A percentile compares a stretch with the other conserved stretches of the same genome.
phyloP scores from a whole-genome alignment of 768 basidiomycete species.

The Asterophora parasitica region DNA sequence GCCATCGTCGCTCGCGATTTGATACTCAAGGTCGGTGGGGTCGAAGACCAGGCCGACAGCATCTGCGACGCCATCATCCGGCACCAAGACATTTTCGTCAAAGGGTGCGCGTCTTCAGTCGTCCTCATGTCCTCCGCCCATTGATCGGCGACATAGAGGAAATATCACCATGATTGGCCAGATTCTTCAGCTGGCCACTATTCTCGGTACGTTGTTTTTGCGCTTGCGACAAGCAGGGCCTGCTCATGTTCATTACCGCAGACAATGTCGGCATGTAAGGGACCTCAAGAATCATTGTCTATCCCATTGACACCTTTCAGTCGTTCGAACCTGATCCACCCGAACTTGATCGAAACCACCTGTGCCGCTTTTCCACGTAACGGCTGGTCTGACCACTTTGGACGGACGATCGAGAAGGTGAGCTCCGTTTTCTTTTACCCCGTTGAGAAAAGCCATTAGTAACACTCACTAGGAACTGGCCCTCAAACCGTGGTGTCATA shows the following conservation, averaged over 20 bases:
- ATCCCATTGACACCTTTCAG: conserved; percentile 20
- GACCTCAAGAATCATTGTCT: not conserved
- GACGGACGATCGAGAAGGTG: conserved; percentile 32
- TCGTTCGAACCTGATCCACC: conserved; percentile 39
- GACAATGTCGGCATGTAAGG: conserved; percentile 43
- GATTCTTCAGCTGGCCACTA: conserved; percentile 44
- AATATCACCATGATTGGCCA: conserved; percentile 49
- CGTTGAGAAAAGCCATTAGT: too few species aligned
- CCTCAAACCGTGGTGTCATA: conserved; percentile 48
- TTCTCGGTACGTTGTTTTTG: conserved; percentile 31
- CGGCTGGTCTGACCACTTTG: conserved; percentile 43
- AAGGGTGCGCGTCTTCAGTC: conserved; percentile 26
- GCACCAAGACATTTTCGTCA: conserved; percentile 44
- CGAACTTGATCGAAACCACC: conserved; percentile 36
- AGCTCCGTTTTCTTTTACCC: too few species aligned
- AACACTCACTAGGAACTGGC: conserved; percentile 25
- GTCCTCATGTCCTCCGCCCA: not conserved
- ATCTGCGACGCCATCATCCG: conserved; percentile 48
- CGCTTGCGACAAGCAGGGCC: not conserved
- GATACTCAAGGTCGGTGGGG: conserved; percentile 36
- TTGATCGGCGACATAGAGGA: conserved; percentile 25
- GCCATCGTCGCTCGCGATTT: conserved; percentile 47
- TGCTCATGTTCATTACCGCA: conserved; percentile 12
- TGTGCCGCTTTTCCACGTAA: conserved; percentile 36
- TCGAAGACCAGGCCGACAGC: conserved; percentile 47